phyloP scores from a whole-genome alignment of 345 rosid genomes.

The Conringia planisiliqua region DNA sequence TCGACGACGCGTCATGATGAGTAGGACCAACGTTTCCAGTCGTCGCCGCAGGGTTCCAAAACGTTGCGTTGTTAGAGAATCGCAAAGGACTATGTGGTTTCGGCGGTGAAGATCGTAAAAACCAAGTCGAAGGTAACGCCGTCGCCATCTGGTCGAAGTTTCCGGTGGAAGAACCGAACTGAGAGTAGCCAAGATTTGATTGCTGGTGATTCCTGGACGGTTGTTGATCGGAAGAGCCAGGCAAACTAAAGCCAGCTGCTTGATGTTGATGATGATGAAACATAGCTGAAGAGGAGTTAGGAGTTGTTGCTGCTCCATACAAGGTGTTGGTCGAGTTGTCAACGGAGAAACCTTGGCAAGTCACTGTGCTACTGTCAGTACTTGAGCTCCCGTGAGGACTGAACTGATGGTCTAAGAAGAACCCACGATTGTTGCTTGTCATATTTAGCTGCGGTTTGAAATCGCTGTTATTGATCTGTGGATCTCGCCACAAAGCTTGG shows the following conservation, averaged over 20 bases:
- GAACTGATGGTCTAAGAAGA: conserved; percentile 60
- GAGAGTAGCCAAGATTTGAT: conserved; percentile 16
- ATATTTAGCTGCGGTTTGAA: conserved; percentile 30
- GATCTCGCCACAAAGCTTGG: conserved; percentile 46
- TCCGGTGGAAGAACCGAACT: conserved; percentile 21
- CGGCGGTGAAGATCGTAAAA: conserved; percentile 63
- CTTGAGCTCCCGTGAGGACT: conserved; percentile 65
- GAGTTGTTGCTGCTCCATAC: conserved; percentile 47
- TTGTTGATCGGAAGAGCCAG: conserved; percentile 38
- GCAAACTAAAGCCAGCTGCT: conserved; percentile 13
- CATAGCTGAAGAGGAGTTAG: conserved; percentile 48
- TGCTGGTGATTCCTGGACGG: conserved; percentile 37
- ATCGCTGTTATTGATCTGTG: conserved; percentile 38
- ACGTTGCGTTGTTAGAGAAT: conserved; percentile 87
- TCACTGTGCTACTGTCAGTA: conserved; percentile 56
- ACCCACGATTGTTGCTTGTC: conserved; percentile 36
- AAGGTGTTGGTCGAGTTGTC: conserved; percentile 44
- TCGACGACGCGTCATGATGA: conserved; percentile 53
- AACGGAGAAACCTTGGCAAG: conserved; percentile 52
- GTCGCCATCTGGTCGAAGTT: conserved; percentile 27
- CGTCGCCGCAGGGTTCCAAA: conserved; percentile 58
- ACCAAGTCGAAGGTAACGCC: conserved; percentile 55
- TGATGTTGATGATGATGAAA: conserved; percentile 7
- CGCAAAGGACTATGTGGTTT: conserved; percentile 54
- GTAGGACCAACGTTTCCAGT: conserved; percentile 52